These are phyloP conservation scores for Sistotremastrum niveocremeum DNA, from an alignment of 768 basidiomycete species.

Conservation along the genomic window DNA sequence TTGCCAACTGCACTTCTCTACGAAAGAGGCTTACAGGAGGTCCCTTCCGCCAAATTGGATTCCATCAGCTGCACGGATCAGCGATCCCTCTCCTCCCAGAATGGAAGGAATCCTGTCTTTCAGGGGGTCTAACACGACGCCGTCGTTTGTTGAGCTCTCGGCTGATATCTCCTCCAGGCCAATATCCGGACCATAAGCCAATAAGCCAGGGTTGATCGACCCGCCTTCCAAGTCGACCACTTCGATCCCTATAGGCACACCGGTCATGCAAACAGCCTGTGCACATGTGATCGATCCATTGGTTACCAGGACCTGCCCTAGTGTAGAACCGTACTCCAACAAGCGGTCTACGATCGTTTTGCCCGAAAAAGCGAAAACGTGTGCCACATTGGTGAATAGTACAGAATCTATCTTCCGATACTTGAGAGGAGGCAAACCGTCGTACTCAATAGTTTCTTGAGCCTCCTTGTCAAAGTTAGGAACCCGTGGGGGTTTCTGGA, in stretches of 20 bases:
- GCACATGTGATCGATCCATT: constrained; percentile 43
- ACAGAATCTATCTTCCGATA: constrained; percentile 22
- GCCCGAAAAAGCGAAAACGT: constrained; percentile 25
- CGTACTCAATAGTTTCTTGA: constrained; percentile 36
- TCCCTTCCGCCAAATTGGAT: constrained; percentile 51
- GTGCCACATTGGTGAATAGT: constrained; percentile 52
- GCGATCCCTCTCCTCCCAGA: constrained; percentile 26
- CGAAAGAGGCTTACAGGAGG: constrained; percentile 27
- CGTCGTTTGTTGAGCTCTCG: constrained; percentile 51
- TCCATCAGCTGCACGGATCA: constrained; percentile 60
- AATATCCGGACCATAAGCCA: constrained; percentile 46
- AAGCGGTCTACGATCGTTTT: constrained; percentile 21
- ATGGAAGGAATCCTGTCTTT: constrained; percentile 26
- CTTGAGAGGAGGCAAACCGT: constrained; percentile 54
- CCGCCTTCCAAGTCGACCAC: constrained; percentile 54
- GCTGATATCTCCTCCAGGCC: constrained; percentile 51
- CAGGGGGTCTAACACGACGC: constrained; percentile 37
- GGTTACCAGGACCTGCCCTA: constrained; percentile 31
- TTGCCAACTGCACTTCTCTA: constrained; percentile 2
- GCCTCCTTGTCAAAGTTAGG: constrained; percentile 52
- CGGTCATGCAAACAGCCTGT: constrained; percentile 14
- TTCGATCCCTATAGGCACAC: constrained; percentile 5
- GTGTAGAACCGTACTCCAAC: constrained; percentile 6
- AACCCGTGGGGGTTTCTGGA: constrained; percentile 40
- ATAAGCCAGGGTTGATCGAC: constrained; percentile 38